These are phyloP conservation scores for Auricularia auricula-judae DNA, from an alignment of 768 basidiomycete genomes.

Conservation along the genomic window DNA sequence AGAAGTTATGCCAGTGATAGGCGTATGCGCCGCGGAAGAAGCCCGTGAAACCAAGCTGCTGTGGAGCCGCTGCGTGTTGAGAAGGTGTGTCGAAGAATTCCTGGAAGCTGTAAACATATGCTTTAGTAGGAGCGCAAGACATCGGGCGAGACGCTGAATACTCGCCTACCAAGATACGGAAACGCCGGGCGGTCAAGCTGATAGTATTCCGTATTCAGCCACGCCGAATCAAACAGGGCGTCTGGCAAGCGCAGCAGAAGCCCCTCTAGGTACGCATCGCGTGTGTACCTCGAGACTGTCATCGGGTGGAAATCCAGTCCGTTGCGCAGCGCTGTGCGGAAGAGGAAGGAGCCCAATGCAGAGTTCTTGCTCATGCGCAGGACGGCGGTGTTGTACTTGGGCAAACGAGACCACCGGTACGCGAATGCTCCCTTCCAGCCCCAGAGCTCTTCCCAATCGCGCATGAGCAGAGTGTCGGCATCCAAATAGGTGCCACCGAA, in stretches of 20 bases:
- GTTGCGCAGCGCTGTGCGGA: constrained; percentile 90
- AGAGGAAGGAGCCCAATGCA: constrained; percentile 85
- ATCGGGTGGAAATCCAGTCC: constrained; percentile 94
- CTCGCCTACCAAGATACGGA: constrained; percentile 71
- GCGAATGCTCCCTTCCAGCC: constrained; percentile 95
- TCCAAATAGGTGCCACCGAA: constrained; percentile 96
- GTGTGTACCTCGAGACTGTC: constrained; percentile 83
- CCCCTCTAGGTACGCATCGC: constrained; percentile 77
- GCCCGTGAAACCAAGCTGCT: constrained; percentile 82
- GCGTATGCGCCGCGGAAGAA: constrained; percentile 95
- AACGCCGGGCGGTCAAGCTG: constrained; percentile 90
- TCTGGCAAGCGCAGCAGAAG: constrained; percentile 85
- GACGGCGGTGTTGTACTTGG: constrained; percentile 94
- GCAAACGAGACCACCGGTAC: constrained; percentile 87
- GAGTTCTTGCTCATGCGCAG: constrained; percentile 88
- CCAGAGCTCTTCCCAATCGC: constrained; percentile 99
- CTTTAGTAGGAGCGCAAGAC: neutral
- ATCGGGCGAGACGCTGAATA: constrained; percentile 5
- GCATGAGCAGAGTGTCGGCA: constrained; percentile 88
- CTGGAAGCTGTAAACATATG: constrained; percentile 45
- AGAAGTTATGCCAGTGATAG: constrained; percentile 94
- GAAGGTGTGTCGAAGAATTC: constrained; percentile 81
- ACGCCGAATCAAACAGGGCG: constrained; percentile 92
- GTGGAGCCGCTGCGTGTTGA: constrained; percentile 66
- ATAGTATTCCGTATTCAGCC: constrained; percentile 88